Evolutionary conservation across 192 early-diverging fungal species (phyloP).

Genomic region (Gonapodya sp.): DNA sequence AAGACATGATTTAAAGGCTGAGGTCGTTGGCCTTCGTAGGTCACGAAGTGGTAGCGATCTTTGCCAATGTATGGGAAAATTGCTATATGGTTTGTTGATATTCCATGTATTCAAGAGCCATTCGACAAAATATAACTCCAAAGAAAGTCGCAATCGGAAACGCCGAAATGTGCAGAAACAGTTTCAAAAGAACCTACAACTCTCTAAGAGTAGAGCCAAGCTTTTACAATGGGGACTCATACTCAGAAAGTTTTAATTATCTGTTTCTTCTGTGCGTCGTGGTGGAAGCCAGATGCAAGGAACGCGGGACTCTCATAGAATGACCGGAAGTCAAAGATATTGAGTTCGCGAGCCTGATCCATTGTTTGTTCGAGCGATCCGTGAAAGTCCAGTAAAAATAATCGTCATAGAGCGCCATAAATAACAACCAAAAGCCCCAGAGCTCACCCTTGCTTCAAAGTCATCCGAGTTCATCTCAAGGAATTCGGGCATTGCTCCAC

Average conservation of each 20-base stretch:
- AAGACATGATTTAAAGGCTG: too few relatives aligned
- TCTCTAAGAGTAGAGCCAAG: too few relatives aligned
- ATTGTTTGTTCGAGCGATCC: neutral
- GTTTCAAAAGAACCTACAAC: too few relatives aligned
- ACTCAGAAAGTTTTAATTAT: conserved; percentile 14
- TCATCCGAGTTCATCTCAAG: conserved; percentile 54
- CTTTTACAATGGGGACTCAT: too few relatives aligned
- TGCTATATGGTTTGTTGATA: too few relatives aligned
- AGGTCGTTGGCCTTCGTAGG: too few relatives aligned
- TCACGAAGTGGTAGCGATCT: too few relatives aligned
- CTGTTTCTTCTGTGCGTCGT: neutral
- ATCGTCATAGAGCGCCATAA: conserved; percentile 11
- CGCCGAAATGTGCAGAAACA: too few relatives aligned
- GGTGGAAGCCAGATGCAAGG: conserved; percentile 5
- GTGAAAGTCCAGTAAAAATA: conserved; percentile 12
- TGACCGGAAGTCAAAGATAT: conserved; percentile 53
- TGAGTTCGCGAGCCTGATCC: conserved; percentile 40
- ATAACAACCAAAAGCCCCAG: neutral
- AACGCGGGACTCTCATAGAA: conserved; percentile 51
- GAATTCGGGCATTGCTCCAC: conserved; percentile 32
- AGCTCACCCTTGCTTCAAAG: conserved; percentile 38
- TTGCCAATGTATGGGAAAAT: too few relatives aligned
- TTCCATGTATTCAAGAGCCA: too few relatives aligned
- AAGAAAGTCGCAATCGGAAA: too few relatives aligned
- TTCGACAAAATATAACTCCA: too few relatives aligned